A percentile compares a stretch with the other conserved stretches of the same genome.
phyloP scores from a whole-genome alignment of 768 basidiomycete species.

The Crepidotus variabilis region DNA sequence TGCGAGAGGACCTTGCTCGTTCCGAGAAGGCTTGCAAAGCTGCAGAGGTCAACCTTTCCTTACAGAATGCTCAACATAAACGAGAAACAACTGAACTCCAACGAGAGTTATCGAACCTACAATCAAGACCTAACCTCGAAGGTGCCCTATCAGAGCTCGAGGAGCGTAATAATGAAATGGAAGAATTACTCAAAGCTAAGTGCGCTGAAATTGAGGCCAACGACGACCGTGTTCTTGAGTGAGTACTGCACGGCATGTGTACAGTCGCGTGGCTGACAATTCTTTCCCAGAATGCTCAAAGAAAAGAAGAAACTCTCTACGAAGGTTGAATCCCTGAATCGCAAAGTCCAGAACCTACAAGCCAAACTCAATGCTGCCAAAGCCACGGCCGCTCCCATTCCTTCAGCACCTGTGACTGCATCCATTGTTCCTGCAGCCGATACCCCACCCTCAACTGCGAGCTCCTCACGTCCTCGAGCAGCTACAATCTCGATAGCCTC shows the following conservation, averaged over 20 bases:
- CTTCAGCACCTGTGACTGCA: slow-evolving; percentile 3
- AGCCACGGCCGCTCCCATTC: slow-evolving; percentile 19
- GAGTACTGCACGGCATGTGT: slow-evolving; percentile 22
- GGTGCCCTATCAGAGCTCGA: slow-evolving; percentile 55
- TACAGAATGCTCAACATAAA: slow-evolving; percentile 65
- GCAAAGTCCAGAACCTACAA: slow-evolving; percentile 72
- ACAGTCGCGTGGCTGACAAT: slow-evolving; percentile 6
- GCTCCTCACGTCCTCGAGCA: slow-evolving; percentile 24
- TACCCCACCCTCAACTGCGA: slow-evolving; percentile 4
- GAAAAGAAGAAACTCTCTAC: slow-evolving; percentile 72
- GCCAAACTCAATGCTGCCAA: slow-evolving; percentile 58
- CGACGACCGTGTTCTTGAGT: slow-evolving; percentile 80
- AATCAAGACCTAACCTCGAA: slow-evolving; percentile 52
- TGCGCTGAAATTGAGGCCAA: slow-evolving; percentile 81
- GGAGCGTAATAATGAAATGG: slow-evolving; percentile 74
- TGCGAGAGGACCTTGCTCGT: slow-evolving; percentile 41
- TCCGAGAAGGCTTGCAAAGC: slow-evolving; percentile 57
- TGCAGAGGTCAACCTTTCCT: slow-evolving; percentile 61
- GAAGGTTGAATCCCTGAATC: slow-evolving; percentile 68
- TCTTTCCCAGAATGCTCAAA: slow-evolving; percentile 57
- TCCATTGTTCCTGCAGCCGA: slow-evolving; percentile 4
- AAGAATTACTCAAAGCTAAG: slow-evolving; percentile 63
- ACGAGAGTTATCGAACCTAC: slow-evolving; percentile 49
- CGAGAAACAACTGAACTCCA: slow-evolving; percentile 58
- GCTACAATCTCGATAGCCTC: slow-evolving; percentile 21